Base-by-base conservation (phyloP, 352 stramenopile species). In the Globisporangium echinulatum region DNA sequence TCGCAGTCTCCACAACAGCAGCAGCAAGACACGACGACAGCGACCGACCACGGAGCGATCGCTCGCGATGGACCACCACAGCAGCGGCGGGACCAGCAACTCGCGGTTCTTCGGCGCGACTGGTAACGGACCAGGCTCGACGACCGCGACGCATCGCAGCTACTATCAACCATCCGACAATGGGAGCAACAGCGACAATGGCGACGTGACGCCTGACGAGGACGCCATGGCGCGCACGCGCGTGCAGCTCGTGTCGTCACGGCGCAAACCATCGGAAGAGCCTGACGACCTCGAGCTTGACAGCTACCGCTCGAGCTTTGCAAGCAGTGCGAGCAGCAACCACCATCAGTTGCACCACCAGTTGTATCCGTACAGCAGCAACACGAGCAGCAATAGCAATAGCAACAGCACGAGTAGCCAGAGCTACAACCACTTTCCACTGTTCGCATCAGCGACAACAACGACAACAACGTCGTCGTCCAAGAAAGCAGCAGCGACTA, bases 201-300 rank as follows among this genome's bases (percentile, higher is more conserved):
- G 38, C 56, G 56, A 25, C 52, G 43, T 57, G n/a, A 19, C 38
- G 11, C 49, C 7, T 2, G 57, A 74, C 19, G 65, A 72, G 1
- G 66, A 73, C 3, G 68, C 71, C 15, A 50, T 56, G 36, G 56
- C 75, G 51, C 73, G 67, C 15, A 76, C 75, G 9, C 75, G 75
- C 8, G 75, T 85, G n/a, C 61, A 74, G 42, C 71, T 78, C 14
- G 71, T 85, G 47, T 79, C 69, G 6, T 64, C 67, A 54, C 73
- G 75, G 8, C 54, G 75, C 51, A 69, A 73, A 14, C 75, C 64
- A 8, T 82, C 75, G 8, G 47, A 52, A 36, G 70, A 75, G 46
- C 66, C 70, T 46, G 52, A 55, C 48, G 69, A 73, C 43, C 58
- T 79, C 43, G 64, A 67, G 14, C 33, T 63, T 48, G 67, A 77